A percentile compares a stretch with the other conserved stretches of the same genome.
These are phyloP conservation scores for Leavenworthia alabamica DNA, from an alignment of 345 rosid species.

Conservation along the genomic window DNA sequence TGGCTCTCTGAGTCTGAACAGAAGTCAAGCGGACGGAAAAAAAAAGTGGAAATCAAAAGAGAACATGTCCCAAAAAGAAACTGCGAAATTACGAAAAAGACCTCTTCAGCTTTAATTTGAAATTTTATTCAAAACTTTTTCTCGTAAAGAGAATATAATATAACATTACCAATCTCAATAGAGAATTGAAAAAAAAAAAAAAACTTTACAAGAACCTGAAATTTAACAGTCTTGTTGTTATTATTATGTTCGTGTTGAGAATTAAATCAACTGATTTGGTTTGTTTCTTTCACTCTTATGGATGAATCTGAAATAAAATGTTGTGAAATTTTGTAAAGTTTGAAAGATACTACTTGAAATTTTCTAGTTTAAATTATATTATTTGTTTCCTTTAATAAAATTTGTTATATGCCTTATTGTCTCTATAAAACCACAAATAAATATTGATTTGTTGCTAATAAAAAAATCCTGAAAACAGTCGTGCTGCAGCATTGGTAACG, in stretches of 20 bases:
- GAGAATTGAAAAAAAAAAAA: neutral
- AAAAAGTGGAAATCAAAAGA: constrained; percentile 21
- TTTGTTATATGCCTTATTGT: neutral
- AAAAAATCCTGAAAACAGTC: constrained; percentile 7
- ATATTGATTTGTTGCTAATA: neutral
- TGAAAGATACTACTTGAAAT: neutral
- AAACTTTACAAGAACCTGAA: neutral
- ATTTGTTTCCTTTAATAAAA: neutral
- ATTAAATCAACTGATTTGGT: neutral
- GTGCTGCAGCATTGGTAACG: constrained; percentile 20
- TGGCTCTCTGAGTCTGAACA: constrained; percentile 15
- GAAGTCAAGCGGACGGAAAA: constrained; percentile 15
- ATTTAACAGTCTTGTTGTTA: neutral
- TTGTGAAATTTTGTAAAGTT: no score
- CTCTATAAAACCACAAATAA: neutral
- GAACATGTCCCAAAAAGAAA: constrained; percentile 16
- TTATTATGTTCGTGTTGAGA: neutral
- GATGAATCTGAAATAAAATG: no score
- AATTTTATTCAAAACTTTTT: neutral
- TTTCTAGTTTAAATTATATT: neutral
- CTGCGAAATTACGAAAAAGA: constrained; percentile 25
- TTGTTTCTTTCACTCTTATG: neutral
- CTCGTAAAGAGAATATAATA: neutral
- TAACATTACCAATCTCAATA: constrained; percentile 1
- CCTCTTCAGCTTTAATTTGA: constrained; percentile 26